A percentile compares a stretch with the other conserved stretches of the same genome.
phyloP scores from a whole-genome alignment of 2,329 filamentous ascomycete genomes.

The Colletotrichum tropicale region DNA sequence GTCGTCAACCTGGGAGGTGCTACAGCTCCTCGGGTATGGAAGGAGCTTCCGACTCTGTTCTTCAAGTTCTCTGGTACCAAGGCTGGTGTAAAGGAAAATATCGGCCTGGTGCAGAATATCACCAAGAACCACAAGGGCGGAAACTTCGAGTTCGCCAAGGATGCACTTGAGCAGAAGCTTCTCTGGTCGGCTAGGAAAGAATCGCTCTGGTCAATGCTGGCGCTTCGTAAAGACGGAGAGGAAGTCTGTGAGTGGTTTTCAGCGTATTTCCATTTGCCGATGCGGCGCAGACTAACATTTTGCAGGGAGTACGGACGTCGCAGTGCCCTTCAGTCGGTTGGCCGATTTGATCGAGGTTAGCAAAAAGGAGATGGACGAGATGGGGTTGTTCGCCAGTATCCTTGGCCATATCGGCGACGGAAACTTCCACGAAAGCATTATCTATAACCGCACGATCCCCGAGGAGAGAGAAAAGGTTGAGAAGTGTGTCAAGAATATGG shows the following conservation, averaged over 20 bases:
- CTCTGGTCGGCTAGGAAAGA: conserved; percentile 85
- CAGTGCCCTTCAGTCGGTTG: conserved; percentile 77
- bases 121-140: conserved; percentile 67
- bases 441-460: conserved; percentile 76
- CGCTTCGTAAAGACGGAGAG: conserved; percentile 67
- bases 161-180: conserved; percentile 72
- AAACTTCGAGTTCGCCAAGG: conserved; percentile 78
- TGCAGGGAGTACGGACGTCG: conserved; percentile 79
- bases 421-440: conserved; percentile 93
- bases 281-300: not conserved
- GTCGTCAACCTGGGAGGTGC: conserved; percentile 78
- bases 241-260: conserved; percentile 68
- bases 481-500: conserved; percentile 86
- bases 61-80: conserved; percentile 87
- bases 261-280: not conserved
- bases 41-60: conserved; percentile 78
- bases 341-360: conserved; percentile 81
- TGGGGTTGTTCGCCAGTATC: conserved; percentile 86
- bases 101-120: conserved; percentile 70
- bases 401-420: conserved; percentile 92
- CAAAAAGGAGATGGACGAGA: conserved; percentile 86
- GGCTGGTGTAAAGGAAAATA: conserved; percentile 78
- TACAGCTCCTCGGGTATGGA: conserved; percentile 72
- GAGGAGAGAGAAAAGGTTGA: conserved; percentile 79
- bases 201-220: conserved; percentile 83